These are phyloP conservation scores for Lachnellula hyalina DNA, from an alignment of 2,329 filamentous ascomycete species.

Conservation along the genomic window DNA sequence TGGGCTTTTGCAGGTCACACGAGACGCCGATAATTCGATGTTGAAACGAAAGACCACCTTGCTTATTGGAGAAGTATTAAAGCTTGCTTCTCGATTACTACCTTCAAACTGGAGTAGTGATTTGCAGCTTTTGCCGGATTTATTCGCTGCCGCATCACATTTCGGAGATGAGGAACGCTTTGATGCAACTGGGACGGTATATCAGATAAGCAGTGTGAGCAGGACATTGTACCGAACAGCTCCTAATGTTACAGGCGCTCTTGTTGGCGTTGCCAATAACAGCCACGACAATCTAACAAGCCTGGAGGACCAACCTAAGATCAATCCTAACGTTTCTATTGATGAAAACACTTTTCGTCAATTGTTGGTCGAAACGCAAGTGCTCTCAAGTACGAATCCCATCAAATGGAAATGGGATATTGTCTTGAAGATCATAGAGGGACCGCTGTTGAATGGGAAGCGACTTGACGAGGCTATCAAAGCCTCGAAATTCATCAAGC, in stretches of 20 bases:
- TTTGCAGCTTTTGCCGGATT: slow-evolving; percentile 80
- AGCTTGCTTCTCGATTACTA: slow-evolving; percentile 79
- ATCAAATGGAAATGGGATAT: slow-evolving; percentile 97
- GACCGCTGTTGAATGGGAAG: slow-evolving; percentile 84
- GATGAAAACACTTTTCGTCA: slow-evolving; percentile 61
- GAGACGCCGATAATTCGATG: slow-evolving; percentile 60
- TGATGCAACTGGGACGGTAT: slow-evolving; percentile 82
- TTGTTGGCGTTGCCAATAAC: slow-evolving; percentile 23
- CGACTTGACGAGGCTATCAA: slow-evolving; percentile 90
- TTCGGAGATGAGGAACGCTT: slow-evolving; percentile 70
- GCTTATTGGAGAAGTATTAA: slow-evolving; percentile 84
- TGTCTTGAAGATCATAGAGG: slow-evolving; percentile 85
- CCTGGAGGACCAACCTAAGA: slow-evolving; percentile 54
- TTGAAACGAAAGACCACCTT: slow-evolving; percentile 86
- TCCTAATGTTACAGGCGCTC: slow-evolving; percentile 35
- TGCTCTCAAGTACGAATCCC: slow-evolving; percentile 84
- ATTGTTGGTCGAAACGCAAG: slow-evolving; percentile 69
- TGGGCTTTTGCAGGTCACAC: slow-evolving; percentile 57
- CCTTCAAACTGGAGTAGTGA: slow-evolving; percentile 77
- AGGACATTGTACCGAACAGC: slow-evolving; percentile 81
- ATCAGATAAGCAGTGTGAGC: slow-evolving; percentile 97
- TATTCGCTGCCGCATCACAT: slow-evolving; percentile 71
- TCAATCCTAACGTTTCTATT: slow-evolving; percentile 43
- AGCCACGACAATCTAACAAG: slow-evolving; percentile 44
- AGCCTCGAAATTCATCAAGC: slow-evolving; percentile 92